These are phyloP conservation scores for Tylopilus balloui DNA, from an alignment of 768 basidiomycete species.

Conservation along the genomic window DNA sequence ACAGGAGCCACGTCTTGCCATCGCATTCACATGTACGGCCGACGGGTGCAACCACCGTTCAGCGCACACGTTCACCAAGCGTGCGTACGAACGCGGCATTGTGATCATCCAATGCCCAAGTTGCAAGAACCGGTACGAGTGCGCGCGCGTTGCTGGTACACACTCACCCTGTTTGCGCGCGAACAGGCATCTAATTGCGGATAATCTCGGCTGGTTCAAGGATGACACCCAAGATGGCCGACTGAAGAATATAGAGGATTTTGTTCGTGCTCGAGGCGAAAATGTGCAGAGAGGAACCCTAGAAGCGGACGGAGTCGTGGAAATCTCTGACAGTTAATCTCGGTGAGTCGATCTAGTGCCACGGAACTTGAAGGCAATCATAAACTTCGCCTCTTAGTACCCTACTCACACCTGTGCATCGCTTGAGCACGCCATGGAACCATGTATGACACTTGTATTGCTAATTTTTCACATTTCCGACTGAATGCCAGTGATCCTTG, in stretches of 20 bases:
- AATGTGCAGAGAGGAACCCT: conserved; percentile 50
- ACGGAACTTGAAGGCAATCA: neutral
- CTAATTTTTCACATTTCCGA: neutral
- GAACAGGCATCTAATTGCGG: conserved; percentile 76
- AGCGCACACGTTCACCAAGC: conserved; percentile 81
- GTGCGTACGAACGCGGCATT: conserved; percentile 82
- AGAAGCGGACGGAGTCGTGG: conserved; percentile 49
- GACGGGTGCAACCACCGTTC: conserved; percentile 70
- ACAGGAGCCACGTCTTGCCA: conserved; percentile 58
- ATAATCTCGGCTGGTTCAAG: conserved; percentile 91
- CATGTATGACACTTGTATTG: conserved; percentile 11
- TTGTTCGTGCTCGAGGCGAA: conserved; percentile 78
- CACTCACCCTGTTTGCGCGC: neutral
- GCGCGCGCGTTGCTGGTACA: neutral
- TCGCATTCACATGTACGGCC: conserved; percentile 88
- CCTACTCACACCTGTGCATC: neutral
- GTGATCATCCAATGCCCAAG: conserved; percentile 89
- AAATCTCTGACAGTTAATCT: conserved; percentile 38
- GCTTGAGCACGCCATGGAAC: neutral
- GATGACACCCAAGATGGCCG: conserved; percentile 71
- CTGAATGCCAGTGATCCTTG: neutral
- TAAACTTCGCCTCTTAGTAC: neutral
- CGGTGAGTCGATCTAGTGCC: conserved; percentile 2
- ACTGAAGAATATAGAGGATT: conserved; percentile 75
- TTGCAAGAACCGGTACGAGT: conserved; percentile 76